phyloP scores from a whole-genome alignment of 73 alveolate genomes.

The Tetrahymena thermophila region DNA sequence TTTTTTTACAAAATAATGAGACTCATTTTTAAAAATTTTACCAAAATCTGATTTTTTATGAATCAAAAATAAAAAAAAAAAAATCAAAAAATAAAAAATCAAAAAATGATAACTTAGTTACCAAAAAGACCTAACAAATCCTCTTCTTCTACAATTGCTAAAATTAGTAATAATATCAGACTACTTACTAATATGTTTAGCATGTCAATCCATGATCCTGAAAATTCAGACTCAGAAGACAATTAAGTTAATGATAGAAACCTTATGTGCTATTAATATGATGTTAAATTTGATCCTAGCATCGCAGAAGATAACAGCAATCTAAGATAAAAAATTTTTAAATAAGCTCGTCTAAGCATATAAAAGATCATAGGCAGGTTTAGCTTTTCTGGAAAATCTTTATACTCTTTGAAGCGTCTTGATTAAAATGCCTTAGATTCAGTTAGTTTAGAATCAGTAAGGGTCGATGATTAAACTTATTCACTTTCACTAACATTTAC shows the following conservation, averaged over 20 bases:
- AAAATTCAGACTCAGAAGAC: background rate
- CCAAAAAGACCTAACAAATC: background rate
- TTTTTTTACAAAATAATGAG: no score
- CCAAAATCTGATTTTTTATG: no score
- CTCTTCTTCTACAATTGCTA: background rate
- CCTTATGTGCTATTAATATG: background rate
- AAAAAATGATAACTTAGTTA: background rate
- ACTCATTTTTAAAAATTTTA: no score
- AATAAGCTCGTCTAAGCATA: background rate
- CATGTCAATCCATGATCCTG: background rate
- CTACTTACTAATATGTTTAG: background rate
- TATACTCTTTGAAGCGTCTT: background rate
- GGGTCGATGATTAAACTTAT: background rate
- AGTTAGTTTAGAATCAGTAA: background rate
- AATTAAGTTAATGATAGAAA: background rate
- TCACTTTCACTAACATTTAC: background rate
- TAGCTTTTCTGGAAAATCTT: background rate
- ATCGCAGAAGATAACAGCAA: background rate
- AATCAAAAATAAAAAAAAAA: no score
- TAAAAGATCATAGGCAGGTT: background rate
- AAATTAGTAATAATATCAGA: background rate
- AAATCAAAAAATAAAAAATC: background rate
- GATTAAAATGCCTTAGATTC: background rate
- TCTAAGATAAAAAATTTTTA: background rate
- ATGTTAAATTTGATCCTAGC: background rate